Evolutionary conservation across 2,329 filamentous ascomycete species (phyloP).

Genomic region (Colletotrichum sp.): DNA sequence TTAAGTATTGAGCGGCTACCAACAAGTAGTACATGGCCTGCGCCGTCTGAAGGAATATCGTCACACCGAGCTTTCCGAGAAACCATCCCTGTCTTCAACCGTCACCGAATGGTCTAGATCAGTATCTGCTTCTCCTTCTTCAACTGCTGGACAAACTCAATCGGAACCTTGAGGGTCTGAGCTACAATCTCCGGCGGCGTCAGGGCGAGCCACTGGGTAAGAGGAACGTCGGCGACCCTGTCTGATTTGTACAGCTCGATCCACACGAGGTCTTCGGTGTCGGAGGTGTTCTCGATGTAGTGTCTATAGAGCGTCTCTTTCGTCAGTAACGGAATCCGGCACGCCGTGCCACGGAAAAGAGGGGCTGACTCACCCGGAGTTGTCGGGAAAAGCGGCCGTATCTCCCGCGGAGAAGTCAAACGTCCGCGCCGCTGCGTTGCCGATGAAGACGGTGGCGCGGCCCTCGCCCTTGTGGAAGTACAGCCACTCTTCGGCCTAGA

Average conservation of each 20-base stretch:
- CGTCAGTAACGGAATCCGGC: neutral
- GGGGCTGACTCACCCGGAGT: conserved; percentile 49
- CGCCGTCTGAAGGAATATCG: neutral
- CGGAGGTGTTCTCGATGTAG: conserved; percentile 72
- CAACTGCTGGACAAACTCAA: conserved; percentile 59
- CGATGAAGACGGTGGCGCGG: conserved; percentile 69
- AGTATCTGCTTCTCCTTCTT: conserved; percentile 70
- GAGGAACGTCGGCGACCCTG: conserved; percentile 67
- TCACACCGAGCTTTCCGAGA: neutral
- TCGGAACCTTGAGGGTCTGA: conserved; percentile 61
- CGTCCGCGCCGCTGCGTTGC: conserved; percentile 63
- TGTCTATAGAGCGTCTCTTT: conserved; percentile 44
- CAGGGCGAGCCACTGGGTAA: conserved; percentile 73
- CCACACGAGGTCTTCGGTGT: conserved; percentile 68
- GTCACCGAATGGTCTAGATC: conserved; percentile 26
- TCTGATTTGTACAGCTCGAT: conserved; percentile 75
- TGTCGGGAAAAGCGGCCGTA: conserved; percentile 71
- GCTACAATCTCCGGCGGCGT: conserved; percentile 69
- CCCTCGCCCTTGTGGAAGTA: conserved; percentile 70
- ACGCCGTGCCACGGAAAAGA: neutral
- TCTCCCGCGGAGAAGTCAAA: conserved; percentile 73
- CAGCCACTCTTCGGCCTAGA: conserved; percentile 70
- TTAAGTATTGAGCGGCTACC: neutral
- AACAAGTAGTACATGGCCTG: neutral
- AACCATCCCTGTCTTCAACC: neutral